phyloP scores from a whole-genome alignment of 1,139 yeast species.

The Meyerozyma sp. region DNA sequence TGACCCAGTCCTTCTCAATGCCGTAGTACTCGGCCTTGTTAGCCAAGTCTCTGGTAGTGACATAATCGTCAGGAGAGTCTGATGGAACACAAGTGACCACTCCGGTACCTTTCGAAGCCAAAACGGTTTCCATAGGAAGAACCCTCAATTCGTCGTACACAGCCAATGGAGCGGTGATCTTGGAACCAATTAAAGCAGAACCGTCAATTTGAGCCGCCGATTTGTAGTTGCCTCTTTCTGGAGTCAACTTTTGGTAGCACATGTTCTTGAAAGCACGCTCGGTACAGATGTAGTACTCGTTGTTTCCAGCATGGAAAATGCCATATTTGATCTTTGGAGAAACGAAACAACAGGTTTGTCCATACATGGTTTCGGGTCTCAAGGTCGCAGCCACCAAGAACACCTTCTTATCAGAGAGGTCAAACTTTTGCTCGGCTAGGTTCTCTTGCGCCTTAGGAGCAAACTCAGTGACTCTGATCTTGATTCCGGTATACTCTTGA shows the following conservation, averaged over 20 bases:
- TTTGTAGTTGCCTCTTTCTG: conserved; percentile 73
- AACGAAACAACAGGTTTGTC: conserved; percentile 97
- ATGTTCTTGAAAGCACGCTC: conserved; percentile 97
- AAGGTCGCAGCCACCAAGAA: conserved; percentile 93
- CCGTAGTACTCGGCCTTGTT: conserved; percentile 90
- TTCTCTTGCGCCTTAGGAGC: conserved; percentile 48
- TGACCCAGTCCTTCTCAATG: conserved; percentile 84
- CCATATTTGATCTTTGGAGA: conserved; percentile 94
- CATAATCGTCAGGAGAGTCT: conserved; percentile 95
- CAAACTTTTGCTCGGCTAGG: conserved; percentile 45
- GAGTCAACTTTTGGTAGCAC: conserved; percentile 92
- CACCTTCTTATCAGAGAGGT: conserved; percentile 51
- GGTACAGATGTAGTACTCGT: conserved; percentile 76
- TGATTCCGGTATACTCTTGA: conserved; percentile 92
- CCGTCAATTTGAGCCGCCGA: conserved; percentile 64
- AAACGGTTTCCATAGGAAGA: conserved; percentile 95
- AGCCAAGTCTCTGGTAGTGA: conserved; percentile 76
- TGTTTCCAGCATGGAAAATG: conserved; percentile 79
- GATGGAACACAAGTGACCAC: conserved; percentile 98
- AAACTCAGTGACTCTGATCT: conserved; percentile 67
- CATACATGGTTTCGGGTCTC: conserved; percentile 99
- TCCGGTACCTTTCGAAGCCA: conserved; percentile 96
- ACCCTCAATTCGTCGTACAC: conserved; percentile 67
- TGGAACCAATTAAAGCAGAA: conserved; percentile 73
- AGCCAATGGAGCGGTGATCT: conserved; percentile 82